Conservation (phyloP, 2,329 filamentous ascomycete genomes). For the Phoma sp. region DNA sequence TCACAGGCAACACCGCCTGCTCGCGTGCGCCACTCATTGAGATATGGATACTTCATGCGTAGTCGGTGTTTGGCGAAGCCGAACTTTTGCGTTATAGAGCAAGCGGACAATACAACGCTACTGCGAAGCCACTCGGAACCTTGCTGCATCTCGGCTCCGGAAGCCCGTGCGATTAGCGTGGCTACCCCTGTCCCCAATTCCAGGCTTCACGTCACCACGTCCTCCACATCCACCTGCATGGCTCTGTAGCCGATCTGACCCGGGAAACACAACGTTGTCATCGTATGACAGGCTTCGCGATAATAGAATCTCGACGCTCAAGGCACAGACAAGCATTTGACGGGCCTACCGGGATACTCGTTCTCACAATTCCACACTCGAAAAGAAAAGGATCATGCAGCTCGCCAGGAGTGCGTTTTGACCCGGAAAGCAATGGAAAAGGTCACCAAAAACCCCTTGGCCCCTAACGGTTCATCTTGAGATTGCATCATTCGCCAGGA, state of each 20-base stretch:
- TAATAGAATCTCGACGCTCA: conserved; percentile 1
- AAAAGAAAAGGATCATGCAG: background rate
- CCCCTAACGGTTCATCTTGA: background rate
- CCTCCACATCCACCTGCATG: conserved; percentile 11
- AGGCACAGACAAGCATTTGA: background rate
- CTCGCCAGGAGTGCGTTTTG: background rate
- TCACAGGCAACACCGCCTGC: conserved; percentile 14
- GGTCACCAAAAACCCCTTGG: background rate
- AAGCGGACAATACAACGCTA: conserved; percentile 1
- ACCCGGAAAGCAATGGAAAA: too few relatives aligned
- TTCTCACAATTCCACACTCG: background rate
- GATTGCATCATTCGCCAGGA: background rate
- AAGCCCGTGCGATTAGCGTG: conserved; percentile 11
- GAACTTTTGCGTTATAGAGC: conserved; percentile 10
- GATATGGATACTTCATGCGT: conserved; percentile 1
- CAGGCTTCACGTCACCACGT: conserved; percentile 15
- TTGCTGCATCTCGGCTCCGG: conserved; percentile 1
- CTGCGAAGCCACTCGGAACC: conserved; percentile 15
- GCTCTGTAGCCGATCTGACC: conserved; percentile 12
- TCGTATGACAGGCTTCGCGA: conserved; percentile 8
- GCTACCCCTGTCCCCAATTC: background rate
- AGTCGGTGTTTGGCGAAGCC: conserved; percentile 10
- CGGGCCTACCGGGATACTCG: background rate
- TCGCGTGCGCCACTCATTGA: conserved; percentile 21
- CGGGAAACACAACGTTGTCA: conserved; percentile 6